A percentile compares a stretch with the other conserved stretches of the same genome.
phyloP scores from a whole-genome alignment of 352 stramenopile species.

The Bremia lactucae region DNA sequence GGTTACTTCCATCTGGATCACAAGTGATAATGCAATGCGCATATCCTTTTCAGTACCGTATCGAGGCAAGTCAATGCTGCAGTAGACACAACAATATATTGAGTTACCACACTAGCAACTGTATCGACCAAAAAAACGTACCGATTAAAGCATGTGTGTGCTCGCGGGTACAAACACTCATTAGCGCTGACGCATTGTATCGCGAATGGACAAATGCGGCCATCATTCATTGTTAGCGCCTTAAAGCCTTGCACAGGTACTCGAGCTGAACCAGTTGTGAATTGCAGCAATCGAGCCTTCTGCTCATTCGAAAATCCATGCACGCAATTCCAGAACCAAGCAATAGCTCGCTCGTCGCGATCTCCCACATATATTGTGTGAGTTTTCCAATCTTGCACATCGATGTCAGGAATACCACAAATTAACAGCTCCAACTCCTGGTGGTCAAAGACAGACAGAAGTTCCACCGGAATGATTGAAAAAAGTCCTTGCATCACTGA shows the following conservation, averaged over 20 bases:
- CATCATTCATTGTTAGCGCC: constrained; percentile 81
- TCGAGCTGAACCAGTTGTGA: constrained; percentile 94
- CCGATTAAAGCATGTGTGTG: constrained; percentile 84
- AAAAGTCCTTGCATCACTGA: constrained; percentile 94
- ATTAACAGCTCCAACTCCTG: constrained; percentile 97
- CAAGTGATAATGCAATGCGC: constrained; percentile 64
- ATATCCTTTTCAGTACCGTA: constrained; percentile 72
- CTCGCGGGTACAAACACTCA: constrained; percentile 73
- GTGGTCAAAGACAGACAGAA: constrained; percentile 93
- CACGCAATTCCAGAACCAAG: constrained; percentile 97
- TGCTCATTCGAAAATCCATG: constrained; percentile 90
- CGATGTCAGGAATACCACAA: constrained; percentile 95
- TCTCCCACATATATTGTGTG: constrained; percentile 94
- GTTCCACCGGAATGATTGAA: constrained; percentile 91
- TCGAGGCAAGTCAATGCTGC: constrained; percentile 63
- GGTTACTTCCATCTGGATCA: constrained; percentile 83
- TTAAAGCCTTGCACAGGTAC: constrained; percentile 87
- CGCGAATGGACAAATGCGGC: constrained; percentile 77
- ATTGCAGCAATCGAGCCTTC: constrained; percentile 94
- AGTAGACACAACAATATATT: constrained; percentile 1
- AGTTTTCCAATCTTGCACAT: constrained; percentile 92
- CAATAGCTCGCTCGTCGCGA: constrained; percentile 82
- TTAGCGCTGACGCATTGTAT: constrained; percentile 77
- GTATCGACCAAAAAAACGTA: constrained; percentile 16
- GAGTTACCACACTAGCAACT: background rate